These are phyloP conservation scores for Syzygium grande DNA, from an alignment of 345 rosid genomes.

Conservation along the genomic window DNA sequence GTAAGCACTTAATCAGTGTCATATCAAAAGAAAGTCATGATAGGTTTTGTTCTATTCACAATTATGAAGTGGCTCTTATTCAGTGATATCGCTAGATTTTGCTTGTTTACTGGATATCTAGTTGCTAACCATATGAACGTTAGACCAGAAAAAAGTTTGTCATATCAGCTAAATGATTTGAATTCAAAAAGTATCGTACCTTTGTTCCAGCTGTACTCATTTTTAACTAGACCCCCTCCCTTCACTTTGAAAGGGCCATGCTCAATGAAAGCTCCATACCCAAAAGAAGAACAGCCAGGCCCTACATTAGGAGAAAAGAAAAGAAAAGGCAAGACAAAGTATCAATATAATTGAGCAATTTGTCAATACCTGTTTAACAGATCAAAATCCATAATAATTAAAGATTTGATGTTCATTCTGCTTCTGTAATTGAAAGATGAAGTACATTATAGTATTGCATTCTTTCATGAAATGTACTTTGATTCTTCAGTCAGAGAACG, in stretches of 20 bases:
- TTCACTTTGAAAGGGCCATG: constrained; percentile 32
- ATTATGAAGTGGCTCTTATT: neutral
- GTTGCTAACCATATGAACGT: neutral
- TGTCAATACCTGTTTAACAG: neutral
- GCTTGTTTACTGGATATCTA: neutral
- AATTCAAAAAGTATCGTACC: constrained; percentile 6
- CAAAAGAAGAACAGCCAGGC: constrained; percentile 36
- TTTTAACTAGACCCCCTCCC: constrained; percentile 9
- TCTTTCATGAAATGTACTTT: neutral
- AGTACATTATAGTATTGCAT: neutral
- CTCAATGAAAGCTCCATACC: constrained; percentile 31
- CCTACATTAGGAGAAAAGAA: constrained; percentile 3
- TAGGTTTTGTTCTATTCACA: neutral
- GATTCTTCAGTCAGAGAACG: neutral
- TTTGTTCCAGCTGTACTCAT: constrained; percentile 30
- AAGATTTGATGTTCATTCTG: neutral
- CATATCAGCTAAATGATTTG: neutral
- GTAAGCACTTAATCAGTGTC: neutral
- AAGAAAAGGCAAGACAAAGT: neutral
- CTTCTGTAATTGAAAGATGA: neutral
- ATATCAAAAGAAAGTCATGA: neutral
- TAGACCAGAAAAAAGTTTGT: neutral
- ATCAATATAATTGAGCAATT: neutral
- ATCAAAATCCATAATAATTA: neutral
- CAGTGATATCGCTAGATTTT: neutral